phyloP scores from a whole-genome alignment of 75 land plant species.

The Sequoiadendron giganteum region DNA sequence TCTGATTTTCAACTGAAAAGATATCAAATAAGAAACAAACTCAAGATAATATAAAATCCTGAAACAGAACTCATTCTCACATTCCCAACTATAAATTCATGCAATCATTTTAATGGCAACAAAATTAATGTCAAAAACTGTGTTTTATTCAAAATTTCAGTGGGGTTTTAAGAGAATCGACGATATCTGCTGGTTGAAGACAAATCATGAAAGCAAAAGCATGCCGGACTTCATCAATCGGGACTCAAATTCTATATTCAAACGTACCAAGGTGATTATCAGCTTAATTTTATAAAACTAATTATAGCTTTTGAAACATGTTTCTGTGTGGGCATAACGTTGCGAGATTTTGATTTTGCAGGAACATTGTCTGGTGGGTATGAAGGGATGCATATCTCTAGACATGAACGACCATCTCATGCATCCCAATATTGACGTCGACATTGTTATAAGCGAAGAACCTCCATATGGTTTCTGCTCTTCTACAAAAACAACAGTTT shows the following conservation, averaged over 20 bases:
- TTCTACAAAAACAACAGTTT: too few species aligned
- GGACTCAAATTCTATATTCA: neutral
- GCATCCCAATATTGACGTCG: constrained; percentile 8
- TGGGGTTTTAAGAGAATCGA: constrained; percentile 8
- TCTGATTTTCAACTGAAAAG: too few species aligned
- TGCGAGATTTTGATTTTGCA: neutral
- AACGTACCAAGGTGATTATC: neutral
- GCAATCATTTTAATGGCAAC: too few species aligned
- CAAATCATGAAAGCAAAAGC: neutral
- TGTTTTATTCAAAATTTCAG: neutral
- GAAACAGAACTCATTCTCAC: too few species aligned
- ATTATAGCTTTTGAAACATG: neutral
- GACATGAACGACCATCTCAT: neutral
- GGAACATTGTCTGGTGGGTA: constrained; percentile 11
- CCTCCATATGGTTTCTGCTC: neutral
- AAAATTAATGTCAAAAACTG: neutral
- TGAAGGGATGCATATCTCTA: neutral
- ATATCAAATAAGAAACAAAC: too few species aligned
- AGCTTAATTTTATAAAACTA: neutral
- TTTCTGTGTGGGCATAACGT: neutral
- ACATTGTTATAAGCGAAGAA: neutral
- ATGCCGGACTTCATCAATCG: neutral
- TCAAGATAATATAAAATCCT: too few species aligned
- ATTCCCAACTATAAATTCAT: too few species aligned
- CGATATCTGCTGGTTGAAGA: constrained; percentile 2